Evolutionary conservation across 2,329 filamentous ascomycete species (phyloP).

Genomic region (Ceratocystiopsis minuta): DNA sequence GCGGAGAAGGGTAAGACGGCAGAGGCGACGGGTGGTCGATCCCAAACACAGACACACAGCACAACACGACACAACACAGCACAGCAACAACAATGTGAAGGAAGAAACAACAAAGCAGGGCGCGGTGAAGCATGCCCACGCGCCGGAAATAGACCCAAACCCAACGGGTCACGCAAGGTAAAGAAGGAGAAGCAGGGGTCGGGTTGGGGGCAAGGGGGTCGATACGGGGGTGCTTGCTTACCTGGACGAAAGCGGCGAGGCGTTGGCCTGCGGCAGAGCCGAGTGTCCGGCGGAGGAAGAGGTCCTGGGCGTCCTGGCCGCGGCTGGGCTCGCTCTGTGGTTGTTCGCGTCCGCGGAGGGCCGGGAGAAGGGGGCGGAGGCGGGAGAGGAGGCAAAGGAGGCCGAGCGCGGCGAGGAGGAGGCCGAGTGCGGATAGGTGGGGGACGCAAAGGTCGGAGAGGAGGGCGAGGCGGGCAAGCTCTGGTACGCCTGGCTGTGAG

Average conservation of each 20-base stretch:
- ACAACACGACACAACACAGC: no score
- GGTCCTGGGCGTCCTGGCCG: neutral
- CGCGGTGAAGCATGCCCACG: no score
- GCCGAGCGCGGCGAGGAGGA: constrained; percentile 1
- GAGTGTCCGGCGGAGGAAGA: constrained; percentile 5
- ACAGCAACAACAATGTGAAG: no score
- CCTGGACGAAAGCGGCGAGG: constrained; percentile 8
- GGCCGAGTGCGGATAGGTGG: neutral
- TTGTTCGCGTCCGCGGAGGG: neutral
- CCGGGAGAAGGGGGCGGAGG: neutral
- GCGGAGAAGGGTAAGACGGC: no score
- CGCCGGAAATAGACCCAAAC: no score
- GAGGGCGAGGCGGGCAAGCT: constrained; percentile 8
- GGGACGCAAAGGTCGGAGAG: constrained; percentile 7
- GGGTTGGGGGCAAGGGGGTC: neutral
- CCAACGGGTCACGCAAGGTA: no score
- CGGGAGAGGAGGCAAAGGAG: constrained; percentile 1
- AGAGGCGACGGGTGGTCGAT: no score
- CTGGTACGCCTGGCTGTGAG: constrained; percentile 1
- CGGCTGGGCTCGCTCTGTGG: neutral
- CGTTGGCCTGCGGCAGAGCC: constrained; percentile 3
- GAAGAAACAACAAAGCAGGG: no score
- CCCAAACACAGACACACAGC: no score
- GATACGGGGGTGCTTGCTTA: constrained; percentile 7
- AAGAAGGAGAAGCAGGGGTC: neutral